These are phyloP conservation scores for Yamadazyma songkhlaensis DNA, from an alignment of 1,139 yeast genomes.

Conservation along the genomic window DNA sequence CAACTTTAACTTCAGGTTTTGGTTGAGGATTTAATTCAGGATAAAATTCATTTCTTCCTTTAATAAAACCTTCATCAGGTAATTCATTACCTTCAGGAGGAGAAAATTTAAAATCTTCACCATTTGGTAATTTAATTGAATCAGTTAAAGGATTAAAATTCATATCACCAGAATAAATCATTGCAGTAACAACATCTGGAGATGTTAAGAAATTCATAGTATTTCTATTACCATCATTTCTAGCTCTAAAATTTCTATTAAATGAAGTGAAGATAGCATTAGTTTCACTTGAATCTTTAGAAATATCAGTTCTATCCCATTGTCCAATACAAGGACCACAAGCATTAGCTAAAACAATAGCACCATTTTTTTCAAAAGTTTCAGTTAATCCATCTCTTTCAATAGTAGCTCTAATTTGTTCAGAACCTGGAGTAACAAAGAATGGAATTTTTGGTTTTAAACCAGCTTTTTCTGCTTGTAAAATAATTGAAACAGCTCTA, in stretches of 20 bases:
- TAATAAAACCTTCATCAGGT: slow-evolving; percentile 75
- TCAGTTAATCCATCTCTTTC: slow-evolving; percentile 89
- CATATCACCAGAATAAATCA: slow-evolving; percentile 91
- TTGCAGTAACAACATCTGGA: slow-evolving; percentile 95
- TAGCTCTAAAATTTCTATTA: slow-evolving; percentile 94
- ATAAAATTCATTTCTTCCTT: slow-evolving; percentile 80
- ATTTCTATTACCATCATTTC: slow-evolving; percentile 96
- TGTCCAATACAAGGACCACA: slow-evolving; percentile 99
- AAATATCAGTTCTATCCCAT: slow-evolving; percentile 81
- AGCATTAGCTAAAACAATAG: slow-evolving; percentile 90
- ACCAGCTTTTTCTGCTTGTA: slow-evolving; percentile 82
- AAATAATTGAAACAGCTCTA: slow-evolving; percentile 83
- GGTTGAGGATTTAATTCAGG: slow-evolving; percentile 82
- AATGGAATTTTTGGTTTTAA: slow-evolving; percentile 90
- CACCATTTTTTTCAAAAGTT: slow-evolving; percentile 81
- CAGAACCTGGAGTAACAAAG: slow-evolving; percentile 98
- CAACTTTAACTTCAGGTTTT: slow-evolving; percentile 63
- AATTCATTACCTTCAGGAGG: slow-evolving; percentile 84
- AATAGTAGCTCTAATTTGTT: slow-evolving; percentile 94
- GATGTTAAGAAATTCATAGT: slow-evolving; percentile 96
- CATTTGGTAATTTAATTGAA: slow-evolving; percentile 60
- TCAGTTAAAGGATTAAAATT: slow-evolving; percentile 86
- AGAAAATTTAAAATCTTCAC: slow-evolving; percentile 67
- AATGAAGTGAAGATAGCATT: slow-evolving; percentile 93
- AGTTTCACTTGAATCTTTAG: slow-evolving; percentile 59